Base-by-base conservation (phyloP, 768 basidiomycete genomes). In the Auricularia heimuer region DNA sequence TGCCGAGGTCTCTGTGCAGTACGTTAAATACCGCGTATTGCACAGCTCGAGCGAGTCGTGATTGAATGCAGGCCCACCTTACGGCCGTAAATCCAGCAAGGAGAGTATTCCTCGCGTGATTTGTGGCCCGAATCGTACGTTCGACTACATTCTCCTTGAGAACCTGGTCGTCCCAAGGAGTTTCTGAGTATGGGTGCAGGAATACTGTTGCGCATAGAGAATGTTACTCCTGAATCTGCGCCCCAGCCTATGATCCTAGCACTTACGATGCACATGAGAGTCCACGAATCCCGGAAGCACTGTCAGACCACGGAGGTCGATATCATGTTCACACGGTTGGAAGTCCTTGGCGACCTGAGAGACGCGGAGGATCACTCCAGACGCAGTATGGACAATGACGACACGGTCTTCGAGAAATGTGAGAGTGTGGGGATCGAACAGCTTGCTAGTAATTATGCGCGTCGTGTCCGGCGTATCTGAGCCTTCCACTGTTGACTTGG, bases 41-140 rank as follows among this genome's bases (percentile, higher is more conserved):
- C 18, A 34, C 3, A 56, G 33, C n/a, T 64, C 34, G 10, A 21
- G 29, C 34, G 56, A 60, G 29, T 29, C 29, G 29, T 29, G 29
- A 29, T 29, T 29, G 29, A 29, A 29, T 14, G 6, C 18, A 35
- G 44, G 72, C 73, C 21, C 33, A 85, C 86, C 84, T 76, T 14
- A 86, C 85, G 7, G 83, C 78, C 0, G 87, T 87, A 70, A 81
- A 89, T 1, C 86, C 86, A 3, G 85, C 83, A 76, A 84, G 75
- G 14, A 86, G 73, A 3, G 84, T 88, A 61, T 75, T 74, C 35
- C 74, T 79, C 0, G 85, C 86, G 63, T 87, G 87, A 3, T 81
- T 78, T 0, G 83, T 82, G 3, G 86, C 86, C 42, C 86, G 79
- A 8, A 89, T 72, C 1, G 83, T 83, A 18, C 86, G 80, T 69